Evolutionary conservation across 2,329 filamentous ascomycete genomes (phyloP), one percentile per base, ranked within the genome.

Genomic region (Aspergillus phoenicis): DNA sequence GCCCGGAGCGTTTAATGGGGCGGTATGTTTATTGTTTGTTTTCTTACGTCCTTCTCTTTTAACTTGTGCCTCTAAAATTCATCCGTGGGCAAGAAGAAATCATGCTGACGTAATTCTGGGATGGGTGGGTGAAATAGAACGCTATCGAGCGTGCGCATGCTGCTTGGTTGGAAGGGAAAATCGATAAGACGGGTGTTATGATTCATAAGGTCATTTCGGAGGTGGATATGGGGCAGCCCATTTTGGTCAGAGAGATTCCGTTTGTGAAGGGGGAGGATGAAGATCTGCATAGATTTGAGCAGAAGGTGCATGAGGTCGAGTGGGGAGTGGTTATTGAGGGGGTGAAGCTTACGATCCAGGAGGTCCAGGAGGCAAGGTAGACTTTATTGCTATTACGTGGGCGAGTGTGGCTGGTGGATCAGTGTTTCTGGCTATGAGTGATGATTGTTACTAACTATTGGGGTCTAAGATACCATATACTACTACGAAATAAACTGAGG

Each of bases 131-230:
- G 11, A 4, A 36, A 8, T 59, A 78, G 65, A 78, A 84, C 66
- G 93, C 92, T 15, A 96, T 97, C 68, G 86, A 90, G 68, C 83
- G 91, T 24, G 91, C 93, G 3, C 92, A 87, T 77, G 83, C 85
- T 51, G 91, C 91, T 60, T 93, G 90, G 73, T 77, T 87, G 72
- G 84, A 84, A 64, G 84, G 91, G 8, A 85, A 88, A 69, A 83
- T 90, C 66, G 84, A 84, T 65, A 84, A 83, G 65, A 93, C 86
- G 0, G 93, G 93, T 0, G 88, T 96, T 57, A 97, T 96, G 93
- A 87, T 92, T 15, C 93, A 97, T 78, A 89, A 93, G 76, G 92
- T 96, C 51, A 88, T 91, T 63, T 81, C 80, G 8, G 87, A 94
- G 74, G 91, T 97, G 58, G 93, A 97, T 78, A 85, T 89, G 70